Evolutionary conservation across 1,139 yeast species (phyloP), one percentile per base, ranked within the genome.

Genomic region (Zygosaccharomyces pseudobailii): DNA sequence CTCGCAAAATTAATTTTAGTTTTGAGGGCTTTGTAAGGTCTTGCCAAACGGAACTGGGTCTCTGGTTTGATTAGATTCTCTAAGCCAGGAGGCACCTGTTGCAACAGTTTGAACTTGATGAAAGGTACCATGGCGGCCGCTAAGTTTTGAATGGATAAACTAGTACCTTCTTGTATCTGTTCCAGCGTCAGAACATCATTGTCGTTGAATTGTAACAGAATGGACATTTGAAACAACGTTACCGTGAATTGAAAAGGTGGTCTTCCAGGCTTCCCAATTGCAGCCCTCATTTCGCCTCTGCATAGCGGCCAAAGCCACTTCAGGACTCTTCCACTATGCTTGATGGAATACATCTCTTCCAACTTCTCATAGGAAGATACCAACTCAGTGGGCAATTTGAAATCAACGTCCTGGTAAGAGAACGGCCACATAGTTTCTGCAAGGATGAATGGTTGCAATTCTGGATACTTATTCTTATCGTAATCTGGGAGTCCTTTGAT

Each of bases 221-320:
- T 85, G 58, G 95, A 84, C 75, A 90, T 81, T 68, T 94, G 98
- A 55, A 82, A 85, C 53, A 87, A 78, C 6, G 96, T 84, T 36
- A 88, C 90, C 9, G 86, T 85, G 62, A 94, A 84, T 33, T 76
- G 70, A 55, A 87, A 87, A 47, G 95, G 95, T 4, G 92, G 88
- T 61, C 84, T 84, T 5, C 95, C 90, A 46, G 84, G 84, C 56
- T 84, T 82, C 5, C 92, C 79, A 55, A 89, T 77, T 62, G 87
- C 86, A n/a, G 95, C 96, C 67, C 82, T 86, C 47, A 94, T 71
- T 65, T 94, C 99, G 53, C 95, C 95, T 67, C 94, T 86, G 39
- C 95, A 88, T 63, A 88, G 82, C 57, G 88, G 87, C 97, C 97
- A 94, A 50, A 92, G 76, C 98, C 98, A 94, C 62, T 87, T 85